phyloP scores from a whole-genome alignment of 2,329 filamentous ascomycete genomes.

The Colletotrichum sp. region DNA sequence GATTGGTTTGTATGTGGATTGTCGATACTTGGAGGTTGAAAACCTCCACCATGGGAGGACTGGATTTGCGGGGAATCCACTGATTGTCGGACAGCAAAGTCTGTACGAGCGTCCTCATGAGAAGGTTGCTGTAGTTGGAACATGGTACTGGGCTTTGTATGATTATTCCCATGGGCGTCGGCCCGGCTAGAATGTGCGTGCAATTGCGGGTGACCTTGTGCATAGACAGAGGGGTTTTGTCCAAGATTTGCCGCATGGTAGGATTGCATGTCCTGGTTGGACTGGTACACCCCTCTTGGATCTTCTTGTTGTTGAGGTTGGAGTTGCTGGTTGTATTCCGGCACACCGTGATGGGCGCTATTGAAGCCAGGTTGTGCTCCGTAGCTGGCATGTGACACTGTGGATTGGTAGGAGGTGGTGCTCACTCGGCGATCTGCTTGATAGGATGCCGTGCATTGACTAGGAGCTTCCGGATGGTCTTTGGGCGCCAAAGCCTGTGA shows the following conservation, averaged over 20 bases:
- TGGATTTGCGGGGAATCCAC: neutral
- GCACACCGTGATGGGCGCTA: neutral
- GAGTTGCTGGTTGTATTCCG: neutral
- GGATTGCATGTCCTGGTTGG: neutral
- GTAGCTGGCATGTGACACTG: neutral
- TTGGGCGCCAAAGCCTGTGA: neutral
- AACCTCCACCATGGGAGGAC: neutral
- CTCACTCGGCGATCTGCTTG: constrained; percentile 5
- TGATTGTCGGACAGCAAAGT: neutral
- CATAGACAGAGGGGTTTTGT: neutral
- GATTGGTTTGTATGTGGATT: neutral
- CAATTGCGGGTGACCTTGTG: neutral
- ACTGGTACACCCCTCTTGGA: neutral
- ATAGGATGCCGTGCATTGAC: neutral
- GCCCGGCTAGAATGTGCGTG: neutral
- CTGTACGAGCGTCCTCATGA: neutral
- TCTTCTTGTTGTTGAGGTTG: neutral
- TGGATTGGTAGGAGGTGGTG: constrained; percentile 7
- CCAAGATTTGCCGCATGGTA: neutral
- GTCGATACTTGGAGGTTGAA: neutral
- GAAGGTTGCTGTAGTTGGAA: neutral
- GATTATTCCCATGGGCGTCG: neutral
- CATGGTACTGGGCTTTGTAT: neutral
- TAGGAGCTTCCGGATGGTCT: neutral
- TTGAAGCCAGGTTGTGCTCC: neutral